A percentile compares a stretch with the other conserved stretches of the same genome.
These are phyloP conservation scores for Cutaneotrichosporon daszewskae DNA, from an alignment of 1,284 basidiomycete genomes.

Conservation along the genomic window DNA sequence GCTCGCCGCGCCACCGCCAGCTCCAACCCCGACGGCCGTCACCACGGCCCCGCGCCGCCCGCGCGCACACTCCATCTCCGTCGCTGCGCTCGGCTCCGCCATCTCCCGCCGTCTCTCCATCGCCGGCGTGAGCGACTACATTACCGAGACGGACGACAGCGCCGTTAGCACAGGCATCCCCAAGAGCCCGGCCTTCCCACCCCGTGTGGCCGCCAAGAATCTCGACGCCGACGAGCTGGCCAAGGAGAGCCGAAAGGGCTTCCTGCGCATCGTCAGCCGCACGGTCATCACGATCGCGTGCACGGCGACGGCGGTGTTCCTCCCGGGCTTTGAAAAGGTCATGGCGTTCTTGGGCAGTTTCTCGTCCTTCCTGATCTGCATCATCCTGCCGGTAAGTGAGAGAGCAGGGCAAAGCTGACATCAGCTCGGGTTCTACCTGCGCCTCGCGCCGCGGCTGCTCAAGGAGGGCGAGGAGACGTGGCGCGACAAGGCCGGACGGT, in stretches of 20 bases:
- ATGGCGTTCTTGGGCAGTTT: slow-evolving; percentile 90
- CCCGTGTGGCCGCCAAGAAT: no score
- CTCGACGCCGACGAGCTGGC: background rate
- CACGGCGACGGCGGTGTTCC: slow-evolving; percentile 29
- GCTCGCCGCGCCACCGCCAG: background rate
- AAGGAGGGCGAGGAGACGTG: slow-evolving; percentile 40
- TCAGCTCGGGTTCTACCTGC: slow-evolving; percentile 41
- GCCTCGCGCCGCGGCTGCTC: slow-evolving; percentile 27
- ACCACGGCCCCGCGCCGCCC: background rate
- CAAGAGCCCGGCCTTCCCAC: background rate
- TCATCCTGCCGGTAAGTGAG: slow-evolving; percentile 64
- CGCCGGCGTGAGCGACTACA: slow-evolving; percentile 12
- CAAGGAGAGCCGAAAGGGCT: slow-evolving; percentile 18
- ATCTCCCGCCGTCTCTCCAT: slow-evolving; percentile 8
- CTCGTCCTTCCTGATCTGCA: slow-evolving; percentile 74
- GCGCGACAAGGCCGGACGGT: slow-evolving; percentile 54
- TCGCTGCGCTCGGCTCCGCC: slow-evolving; percentile 4
- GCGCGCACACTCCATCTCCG: slow-evolving; percentile 1
- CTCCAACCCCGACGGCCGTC: no score
- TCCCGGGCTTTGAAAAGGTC: slow-evolving; percentile 57
- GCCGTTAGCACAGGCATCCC: no score
- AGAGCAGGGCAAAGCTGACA: background rate
- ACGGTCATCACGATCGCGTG: slow-evolving; percentile 35
- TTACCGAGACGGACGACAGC: slow-evolving; percentile 4
- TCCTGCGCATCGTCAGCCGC: slow-evolving; percentile 29